phyloP scores from a whole-genome alignment of 306 rosid genomes.

The Prunus davidiana region DNA sequence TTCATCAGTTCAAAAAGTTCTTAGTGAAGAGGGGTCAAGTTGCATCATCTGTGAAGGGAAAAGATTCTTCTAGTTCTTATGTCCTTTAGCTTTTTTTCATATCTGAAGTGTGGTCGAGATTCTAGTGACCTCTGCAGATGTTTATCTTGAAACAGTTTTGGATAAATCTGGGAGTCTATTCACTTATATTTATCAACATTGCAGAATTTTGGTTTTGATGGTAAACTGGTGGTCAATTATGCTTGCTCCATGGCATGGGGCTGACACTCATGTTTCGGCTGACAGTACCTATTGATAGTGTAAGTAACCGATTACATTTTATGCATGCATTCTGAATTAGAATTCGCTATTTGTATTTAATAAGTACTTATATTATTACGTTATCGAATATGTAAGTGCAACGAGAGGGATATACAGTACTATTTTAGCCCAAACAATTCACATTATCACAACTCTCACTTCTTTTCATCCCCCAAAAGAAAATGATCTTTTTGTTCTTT shows the following conservation, averaged over 20 bases:
- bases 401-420: not conserved
- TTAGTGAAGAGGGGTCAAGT: not conserved
- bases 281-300: conserved; percentile 22
- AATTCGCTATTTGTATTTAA: not conserved
- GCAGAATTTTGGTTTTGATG: conserved; percentile 96
- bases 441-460: too few species aligned
- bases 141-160: not conserved
- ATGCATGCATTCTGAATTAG: not conserved
- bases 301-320: conserved; percentile 17
- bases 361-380: not conserved
- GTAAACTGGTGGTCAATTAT: conserved; percentile 81
- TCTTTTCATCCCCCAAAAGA: not conserved
- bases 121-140: not conserved
- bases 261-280: conserved; percentile 32
- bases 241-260: conserved; percentile 99
- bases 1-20: not conserved
- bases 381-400: not conserved
- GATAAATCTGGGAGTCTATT: conserved; percentile 1
- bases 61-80: not conserved
- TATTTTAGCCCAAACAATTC: not conserved
- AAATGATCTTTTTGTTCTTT: not conserved
- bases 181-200: not conserved
- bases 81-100: not conserved
- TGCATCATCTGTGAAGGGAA: too few species aligned
- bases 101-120: not conserved